Conservation (phyloP, 2,329 filamentous ascomycete genomes). For the Colletotrichum theobromicola region DNA sequence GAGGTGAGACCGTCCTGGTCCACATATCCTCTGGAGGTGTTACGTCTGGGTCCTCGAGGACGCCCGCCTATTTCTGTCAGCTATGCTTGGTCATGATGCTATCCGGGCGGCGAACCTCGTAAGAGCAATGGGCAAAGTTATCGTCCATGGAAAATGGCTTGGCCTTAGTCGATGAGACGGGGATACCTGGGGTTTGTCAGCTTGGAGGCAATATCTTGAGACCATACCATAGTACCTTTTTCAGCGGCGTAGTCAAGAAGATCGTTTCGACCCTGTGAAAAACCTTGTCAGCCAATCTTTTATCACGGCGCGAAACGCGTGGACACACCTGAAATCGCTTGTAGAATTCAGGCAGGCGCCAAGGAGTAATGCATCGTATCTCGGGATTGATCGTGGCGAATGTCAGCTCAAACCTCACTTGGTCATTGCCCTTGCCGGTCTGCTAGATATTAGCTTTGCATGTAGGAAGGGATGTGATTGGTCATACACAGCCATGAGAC, state of each 20-base stretch:
- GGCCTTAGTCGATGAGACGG: slow-evolving; percentile 75
- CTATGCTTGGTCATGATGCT: slow-evolving; percentile 33
- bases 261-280: slow-evolving; percentile 65
- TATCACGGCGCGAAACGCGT: fast-evolving
- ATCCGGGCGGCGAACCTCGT: slow-evolving; percentile 69
- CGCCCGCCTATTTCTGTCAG: slow-evolving; percentile 43
- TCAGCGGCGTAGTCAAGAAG: slow-evolving; percentile 73
- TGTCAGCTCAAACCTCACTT: slow-evolving; percentile 44
- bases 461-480: neutral
- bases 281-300: fast-evolving
- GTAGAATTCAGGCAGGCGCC: slow-evolving; percentile 74
- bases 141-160: slow-evolving; percentile 56
- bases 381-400: slow-evolving; percentile 34
- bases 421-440: slow-evolving; percentile 28
- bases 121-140: slow-evolving; percentile 70
- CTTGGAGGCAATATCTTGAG: fast-evolving
- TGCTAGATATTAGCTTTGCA: neutral
- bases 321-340: slow-evolving; percentile 58
- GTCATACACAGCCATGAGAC: slow-evolving; percentile 51
- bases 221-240: slow-evolving; percentile 38
- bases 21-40: slow-evolving; percentile 74
- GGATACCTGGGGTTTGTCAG: slow-evolving; percentile 52
- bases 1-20: slow-evolving; percentile 62
- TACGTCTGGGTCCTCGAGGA: slow-evolving; percentile 63
- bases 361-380: slow-evolving; percentile 76